phyloP scores from a whole-genome alignment of 2,329 filamentous ascomycete genomes.

The Pseudocercospora vitis region DNA sequence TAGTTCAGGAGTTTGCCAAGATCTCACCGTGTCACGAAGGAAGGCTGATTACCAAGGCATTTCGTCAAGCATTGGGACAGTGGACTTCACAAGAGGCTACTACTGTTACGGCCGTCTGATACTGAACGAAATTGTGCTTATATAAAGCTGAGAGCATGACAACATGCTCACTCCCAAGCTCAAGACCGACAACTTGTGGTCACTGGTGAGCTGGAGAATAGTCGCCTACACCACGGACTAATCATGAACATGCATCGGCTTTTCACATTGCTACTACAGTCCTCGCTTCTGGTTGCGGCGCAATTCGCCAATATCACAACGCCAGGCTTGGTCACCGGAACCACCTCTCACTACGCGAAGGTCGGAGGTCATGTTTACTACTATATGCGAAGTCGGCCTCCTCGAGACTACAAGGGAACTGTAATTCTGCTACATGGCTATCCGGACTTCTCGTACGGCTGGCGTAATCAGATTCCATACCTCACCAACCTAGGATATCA shows the following conservation, averaged over 20 bases:
- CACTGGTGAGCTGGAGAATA: too few relatives aligned
- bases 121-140: too few relatives aligned
- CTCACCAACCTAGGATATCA: slow-evolving; percentile 69
- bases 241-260: background rate
- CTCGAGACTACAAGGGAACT: slow-evolving; percentile 45
- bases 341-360: slow-evolving; percentile 6
- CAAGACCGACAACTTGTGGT: too few relatives aligned
- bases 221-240: too few relatives aligned
- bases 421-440: slow-evolving; percentile 68
- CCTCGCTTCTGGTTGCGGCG: background rate
- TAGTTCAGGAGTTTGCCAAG: too few relatives aligned
- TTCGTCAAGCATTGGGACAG: too few relatives aligned
- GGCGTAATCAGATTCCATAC: slow-evolving; percentile 80
- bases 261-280: background rate
- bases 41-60: too few relatives aligned
- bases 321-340: slow-evolving; percentile 1
- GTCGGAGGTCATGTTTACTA: slow-evolving; percentile 7
- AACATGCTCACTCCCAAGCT: too few relatives aligned
- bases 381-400: slow-evolving; percentile 22
- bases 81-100: too few relatives aligned
- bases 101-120: too few relatives aligned
- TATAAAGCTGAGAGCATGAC: too few relatives aligned
- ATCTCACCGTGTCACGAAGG: too few relatives aligned
- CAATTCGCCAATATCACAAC: background rate
- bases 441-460: slow-evolving; percentile 77